These are phyloP conservation scores for Ophiostoma sp. DNA, from an alignment of 2,329 filamentous ascomycete genomes.

Conservation along the genomic window DNA sequence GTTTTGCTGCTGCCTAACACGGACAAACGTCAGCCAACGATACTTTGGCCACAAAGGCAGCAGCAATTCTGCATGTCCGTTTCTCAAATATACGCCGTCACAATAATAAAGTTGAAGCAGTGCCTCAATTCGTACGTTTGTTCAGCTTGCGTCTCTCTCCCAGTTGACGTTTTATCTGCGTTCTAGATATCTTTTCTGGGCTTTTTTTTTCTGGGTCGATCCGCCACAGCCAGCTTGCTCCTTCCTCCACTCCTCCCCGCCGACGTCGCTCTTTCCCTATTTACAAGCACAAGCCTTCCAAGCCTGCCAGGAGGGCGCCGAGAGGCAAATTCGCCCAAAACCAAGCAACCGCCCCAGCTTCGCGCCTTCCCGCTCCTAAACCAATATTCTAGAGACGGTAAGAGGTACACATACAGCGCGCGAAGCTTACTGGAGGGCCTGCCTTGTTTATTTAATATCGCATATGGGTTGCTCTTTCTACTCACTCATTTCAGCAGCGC, in stretches of 20 bases:
- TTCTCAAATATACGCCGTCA: too few relatives aligned
- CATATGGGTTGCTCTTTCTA: slow-evolving; percentile 4
- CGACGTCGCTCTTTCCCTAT: not conserved
- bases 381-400: not conserved
- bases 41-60: slow-evolving; percentile 18
- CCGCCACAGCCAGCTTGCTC: not conserved
- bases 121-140: not conserved
- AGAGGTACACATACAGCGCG: not conserved
- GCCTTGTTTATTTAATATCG: not conserved
- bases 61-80: not conserved
- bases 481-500: not conserved
- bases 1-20: slow-evolving; percentile 21
- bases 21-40: slow-evolving; percentile 17
- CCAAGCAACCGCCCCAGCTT: slow-evolving; percentile 16
- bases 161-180: not conserved
- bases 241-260: not conserved
- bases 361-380: slow-evolving; percentile 17
- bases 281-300: not conserved
- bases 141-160: slow-evolving; percentile 5
- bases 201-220: not conserved
- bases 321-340: slow-evolving; percentile 10
- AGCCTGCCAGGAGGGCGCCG: slow-evolving; percentile 11
- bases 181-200: not conserved
- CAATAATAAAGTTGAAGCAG: not conserved
- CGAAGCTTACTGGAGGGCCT: not conserved